These are phyloP conservation scores for Gloeostereum incarnatum DNA, from an alignment of 768 basidiomycete species.

Conservation along the genomic window DNA sequence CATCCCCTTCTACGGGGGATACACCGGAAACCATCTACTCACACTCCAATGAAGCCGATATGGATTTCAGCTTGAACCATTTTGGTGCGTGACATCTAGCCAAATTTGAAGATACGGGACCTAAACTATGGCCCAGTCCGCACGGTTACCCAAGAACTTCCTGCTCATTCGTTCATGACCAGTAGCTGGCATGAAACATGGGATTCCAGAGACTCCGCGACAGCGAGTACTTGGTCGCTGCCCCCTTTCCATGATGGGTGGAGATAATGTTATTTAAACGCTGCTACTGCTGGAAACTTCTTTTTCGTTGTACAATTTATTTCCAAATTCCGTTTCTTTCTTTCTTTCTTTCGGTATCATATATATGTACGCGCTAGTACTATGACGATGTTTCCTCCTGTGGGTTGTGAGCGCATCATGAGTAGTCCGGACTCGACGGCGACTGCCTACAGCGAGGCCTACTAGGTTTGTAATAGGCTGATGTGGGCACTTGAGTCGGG, in stretches of 20 bases:
- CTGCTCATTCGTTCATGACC: neutral
- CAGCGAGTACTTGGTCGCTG: neutral
- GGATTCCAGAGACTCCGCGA: neutral
- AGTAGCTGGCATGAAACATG: too few species aligned
- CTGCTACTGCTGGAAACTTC: too few species aligned
- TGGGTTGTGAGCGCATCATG: too few species aligned
- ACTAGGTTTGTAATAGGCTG: too few species aligned
- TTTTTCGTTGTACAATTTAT: too few species aligned
- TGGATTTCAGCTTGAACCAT: conserved; percentile 39
- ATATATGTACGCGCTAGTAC: too few species aligned
- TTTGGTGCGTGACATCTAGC: conserved; percentile 16
- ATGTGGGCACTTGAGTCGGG: too few species aligned
- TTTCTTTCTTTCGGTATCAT: too few species aligned
- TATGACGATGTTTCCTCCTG: too few species aligned
- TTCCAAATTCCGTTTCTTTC: too few species aligned
- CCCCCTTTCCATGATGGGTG: conserved; percentile 1
- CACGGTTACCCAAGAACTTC: conserved; percentile 20
- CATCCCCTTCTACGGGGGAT: conserved; percentile 5
- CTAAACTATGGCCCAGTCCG: conserved; percentile 13
- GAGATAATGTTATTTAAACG: neutral
- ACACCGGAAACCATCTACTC: conserved; percentile 9
- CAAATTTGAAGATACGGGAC: neutral
- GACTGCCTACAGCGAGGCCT: too few species aligned
- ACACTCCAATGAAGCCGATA: conserved; percentile 20
- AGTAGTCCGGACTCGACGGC: too few species aligned